These are phyloP conservation scores for Gymnopilus junonius DNA, from an alignment of 768 basidiomycete species.

Conservation along the genomic window DNA sequence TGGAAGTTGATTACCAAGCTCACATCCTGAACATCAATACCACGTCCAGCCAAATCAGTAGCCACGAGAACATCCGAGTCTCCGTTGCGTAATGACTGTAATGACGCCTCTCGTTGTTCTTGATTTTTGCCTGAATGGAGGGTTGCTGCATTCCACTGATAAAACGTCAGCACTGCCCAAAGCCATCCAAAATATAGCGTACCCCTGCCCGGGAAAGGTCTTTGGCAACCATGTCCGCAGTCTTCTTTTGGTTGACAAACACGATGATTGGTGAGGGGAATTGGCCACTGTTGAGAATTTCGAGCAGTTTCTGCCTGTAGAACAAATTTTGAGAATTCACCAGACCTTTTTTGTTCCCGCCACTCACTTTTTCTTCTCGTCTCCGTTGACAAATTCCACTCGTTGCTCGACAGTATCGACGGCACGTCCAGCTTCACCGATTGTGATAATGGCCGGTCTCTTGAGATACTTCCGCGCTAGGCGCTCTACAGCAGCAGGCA, in stretches of 20 bases:
- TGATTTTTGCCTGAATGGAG: slow-evolving; percentile 98
- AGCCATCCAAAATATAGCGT: slow-evolving; percentile 36
- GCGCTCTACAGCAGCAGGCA: slow-evolving; percentile 97
- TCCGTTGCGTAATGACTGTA: slow-evolving; percentile 85
- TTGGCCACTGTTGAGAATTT: slow-evolving; percentile 88
- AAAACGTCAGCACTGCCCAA: slow-evolving; percentile 6
- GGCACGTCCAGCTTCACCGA: slow-evolving; percentile 96
- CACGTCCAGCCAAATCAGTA: slow-evolving; percentile 96
- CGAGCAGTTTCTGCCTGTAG: slow-evolving; percentile 77
- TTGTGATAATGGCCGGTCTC: slow-evolving; percentile 93
- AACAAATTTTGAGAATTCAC: slow-evolving; percentile 18
- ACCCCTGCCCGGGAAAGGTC: slow-evolving; percentile 90
- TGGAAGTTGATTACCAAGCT: slow-evolving; percentile 96
- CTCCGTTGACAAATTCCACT: slow-evolving; percentile 90
- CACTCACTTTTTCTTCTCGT: slow-evolving; percentile 95
- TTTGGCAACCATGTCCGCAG: slow-evolving; percentile 96
- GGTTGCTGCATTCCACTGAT: slow-evolving; percentile 87
- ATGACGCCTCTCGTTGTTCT: slow-evolving; percentile 92
- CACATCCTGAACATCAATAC: slow-evolving; percentile 98
- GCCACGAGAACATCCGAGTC: slow-evolving; percentile 91
- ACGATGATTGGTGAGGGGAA: slow-evolving; percentile 94
- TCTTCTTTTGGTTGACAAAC: slow-evolving; percentile 99
- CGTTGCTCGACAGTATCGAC: slow-evolving; percentile 98
- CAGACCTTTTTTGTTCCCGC: not conserved
- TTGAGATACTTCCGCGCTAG: slow-evolving; percentile 93